A percentile compares a stretch with the other conserved stretches of the same genome.
Conservation (phyloP, 2,329 filamentous ascomycete genomes). For the Colletotrichum sublineola region DNA sequence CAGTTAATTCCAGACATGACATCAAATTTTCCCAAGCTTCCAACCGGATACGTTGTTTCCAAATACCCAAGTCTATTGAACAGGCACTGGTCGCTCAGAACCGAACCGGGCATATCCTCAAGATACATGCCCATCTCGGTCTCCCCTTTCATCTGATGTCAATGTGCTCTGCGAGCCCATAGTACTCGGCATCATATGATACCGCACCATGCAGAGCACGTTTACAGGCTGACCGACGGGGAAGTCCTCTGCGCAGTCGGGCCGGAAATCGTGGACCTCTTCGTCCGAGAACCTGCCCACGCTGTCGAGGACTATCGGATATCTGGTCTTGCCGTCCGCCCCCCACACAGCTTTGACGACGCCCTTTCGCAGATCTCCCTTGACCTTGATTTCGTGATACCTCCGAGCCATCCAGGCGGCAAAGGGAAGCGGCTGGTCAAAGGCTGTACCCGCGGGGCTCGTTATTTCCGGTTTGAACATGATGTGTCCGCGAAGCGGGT, state of each 20-base stretch:
- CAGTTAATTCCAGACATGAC: not conserved
- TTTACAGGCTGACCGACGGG: not conserved
- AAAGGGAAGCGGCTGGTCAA: not conserved
- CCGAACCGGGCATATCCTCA: not conserved
- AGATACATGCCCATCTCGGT: not conserved
- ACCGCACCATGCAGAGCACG: slow-evolving; percentile 16
- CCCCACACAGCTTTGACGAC: not conserved
- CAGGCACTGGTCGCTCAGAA: not conserved
- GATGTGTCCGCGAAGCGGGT: not conserved
- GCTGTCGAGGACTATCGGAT: not conserved
- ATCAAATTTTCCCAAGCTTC: not conserved
- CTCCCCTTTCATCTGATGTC: slow-evolving; percentile 17
- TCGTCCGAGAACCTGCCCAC: slow-evolving; percentile 11
- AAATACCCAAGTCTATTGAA: slow-evolving; percentile 20
- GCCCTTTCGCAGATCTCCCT: slow-evolving; percentile 13
- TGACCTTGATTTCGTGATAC: not conserved
- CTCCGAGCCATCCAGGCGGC: not conserved
- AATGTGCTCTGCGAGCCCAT: not conserved
- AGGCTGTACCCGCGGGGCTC: not conserved
- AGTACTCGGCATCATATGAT: slow-evolving; percentile 14
- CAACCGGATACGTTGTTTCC: slow-evolving; percentile 14
- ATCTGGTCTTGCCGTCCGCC: not conserved
- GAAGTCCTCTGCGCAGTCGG: slow-evolving; percentile 19
- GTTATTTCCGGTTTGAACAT: not conserved
- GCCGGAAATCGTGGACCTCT: slow-evolving; percentile 11